Evolutionary conservation across 306 rosid species (phyloP).

Genomic region (peach (Prunus persica)): DNA sequence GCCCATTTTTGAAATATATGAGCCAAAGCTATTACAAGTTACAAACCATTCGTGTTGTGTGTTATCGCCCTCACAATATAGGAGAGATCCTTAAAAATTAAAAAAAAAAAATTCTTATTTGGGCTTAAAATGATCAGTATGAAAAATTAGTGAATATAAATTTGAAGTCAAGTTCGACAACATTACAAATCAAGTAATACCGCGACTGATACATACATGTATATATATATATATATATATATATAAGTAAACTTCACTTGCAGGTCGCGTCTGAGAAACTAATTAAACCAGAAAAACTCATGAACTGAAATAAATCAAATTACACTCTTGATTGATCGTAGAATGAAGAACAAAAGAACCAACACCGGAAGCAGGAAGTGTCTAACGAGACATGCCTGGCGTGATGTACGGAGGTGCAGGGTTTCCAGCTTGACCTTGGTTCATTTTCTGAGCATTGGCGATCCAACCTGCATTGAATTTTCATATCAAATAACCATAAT

Average conservation of each 20-base stretch:
- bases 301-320: neutral
- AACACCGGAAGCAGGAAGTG: neutral
- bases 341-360: neutral
- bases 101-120: too few species aligned
- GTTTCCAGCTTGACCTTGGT: neutral
- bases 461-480: constrained; percentile 5
- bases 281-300: neutral
- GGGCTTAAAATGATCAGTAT: too few species aligned
- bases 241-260: neutral
- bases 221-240: too few species aligned
- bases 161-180: neutral
- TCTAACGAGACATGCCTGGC: constrained; percentile 18
- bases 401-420: neutral
- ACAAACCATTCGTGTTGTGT: too few species aligned
- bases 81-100: too few species aligned
- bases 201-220: neutral
- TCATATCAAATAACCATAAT: too few species aligned
- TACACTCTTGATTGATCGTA: neutral
- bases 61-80: too few species aligned
- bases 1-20: too few species aligned
- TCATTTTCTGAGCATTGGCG: constrained; percentile 10
- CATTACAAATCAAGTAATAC: neutral
- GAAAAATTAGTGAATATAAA: too few species aligned
- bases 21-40: too few species aligned
- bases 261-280: neutral